These are phyloP conservation scores for Phytophthora kernoviae DNA, from an alignment of 352 stramenopile species.

Conservation along the genomic window DNA sequence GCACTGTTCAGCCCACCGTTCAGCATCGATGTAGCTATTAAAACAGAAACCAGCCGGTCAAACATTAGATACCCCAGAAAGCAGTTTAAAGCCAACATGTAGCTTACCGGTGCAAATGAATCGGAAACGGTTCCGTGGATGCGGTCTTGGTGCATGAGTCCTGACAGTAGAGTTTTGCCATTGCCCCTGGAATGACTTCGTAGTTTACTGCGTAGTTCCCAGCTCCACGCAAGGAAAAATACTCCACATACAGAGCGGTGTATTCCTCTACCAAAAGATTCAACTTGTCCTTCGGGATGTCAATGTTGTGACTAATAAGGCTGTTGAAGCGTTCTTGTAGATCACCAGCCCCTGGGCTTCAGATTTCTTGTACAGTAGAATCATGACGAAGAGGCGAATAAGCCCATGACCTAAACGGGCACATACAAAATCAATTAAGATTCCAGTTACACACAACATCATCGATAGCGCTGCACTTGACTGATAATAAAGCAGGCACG, in stretches of 20 bases:
- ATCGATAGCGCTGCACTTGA: background rate
- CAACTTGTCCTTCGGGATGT: conserved; percentile 36
- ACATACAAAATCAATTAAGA: conserved; percentile 11
- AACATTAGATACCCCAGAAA: background rate
- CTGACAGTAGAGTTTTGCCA: conserved; percentile 32
- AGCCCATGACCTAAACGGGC: conserved; percentile 44
- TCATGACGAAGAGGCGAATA: conserved; percentile 65
- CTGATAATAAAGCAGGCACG: conserved; percentile 5
- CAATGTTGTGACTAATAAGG: conserved; percentile 46
- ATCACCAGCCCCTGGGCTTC: conserved; percentile 34
- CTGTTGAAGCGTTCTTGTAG: conserved; percentile 50
- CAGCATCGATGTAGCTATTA: conserved; percentile 58
- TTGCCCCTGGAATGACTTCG: conserved; percentile 31
- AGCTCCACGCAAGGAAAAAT: conserved; percentile 52
- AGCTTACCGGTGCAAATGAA: conserved; percentile 37
- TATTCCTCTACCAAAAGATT: conserved; percentile 53
- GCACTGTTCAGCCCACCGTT: conserved; percentile 74
- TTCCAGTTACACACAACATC: background rate
- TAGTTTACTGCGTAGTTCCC: conserved; percentile 33
- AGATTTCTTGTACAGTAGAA: conserved; percentile 62
- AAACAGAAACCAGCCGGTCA: background rate
- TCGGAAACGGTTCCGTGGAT: conserved; percentile 25
- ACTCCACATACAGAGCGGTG: conserved; percentile 52
- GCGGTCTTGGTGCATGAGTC: conserved; percentile 5
- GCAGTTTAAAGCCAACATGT: no score